Base-by-base conservation (phyloP, 805 yeast genomes). In the Wickerhamiella nectarea region DNA sequence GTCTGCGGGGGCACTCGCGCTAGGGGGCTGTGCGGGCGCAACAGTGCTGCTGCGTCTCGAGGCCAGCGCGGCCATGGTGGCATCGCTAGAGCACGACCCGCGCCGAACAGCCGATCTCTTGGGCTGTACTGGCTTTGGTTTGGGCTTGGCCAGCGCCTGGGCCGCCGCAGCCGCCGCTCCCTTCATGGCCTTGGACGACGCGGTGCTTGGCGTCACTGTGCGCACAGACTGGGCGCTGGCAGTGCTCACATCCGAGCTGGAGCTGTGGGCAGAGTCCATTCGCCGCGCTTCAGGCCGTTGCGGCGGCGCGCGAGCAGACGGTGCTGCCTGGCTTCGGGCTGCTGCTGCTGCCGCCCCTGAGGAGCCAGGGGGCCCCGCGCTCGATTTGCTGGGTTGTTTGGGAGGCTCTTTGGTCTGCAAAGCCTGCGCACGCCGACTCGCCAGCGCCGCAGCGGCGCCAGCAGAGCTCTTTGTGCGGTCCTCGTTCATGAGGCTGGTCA, bases 371-470 rank as follows among this genome's bases (percentile, higher is more conserved):
- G n/a, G n/a, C n/a, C 12, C 4, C 9, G 4, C 9, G 4, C 3
- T 29, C 25, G 29, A 19, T 14, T 15, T 36, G 33, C 1, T 19
- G 22, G 19, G 15, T 21, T 15, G 31, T 3, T 5, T 21, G 4
- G 39, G 39, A 8, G 15, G 15, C 3, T 17, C 19, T 5, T 17
- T 21, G 24, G 24, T 6, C 24, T 21, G 24, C 24, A 8, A 21
- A 8, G 24, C 18, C 22, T 36, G 39, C 3, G 39, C 39, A 11
- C 42, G 35, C 3, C 42, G 42, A 18, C 42, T 39, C 2, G 42
- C 42, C 14, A 31, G 15, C 14, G 36, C 42, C 17, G 42, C 42
- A 1, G 42, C 42, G 10, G 42, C 42, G 18, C 15, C 42, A 17
- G 14, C 36, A 19, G 41, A 28, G 31, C 31, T 28, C 15, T 28